Evolutionary conservation across 2,329 filamentous ascomycete genomes (phyloP).

Genomic region (Fusarium robinianum): DNA sequence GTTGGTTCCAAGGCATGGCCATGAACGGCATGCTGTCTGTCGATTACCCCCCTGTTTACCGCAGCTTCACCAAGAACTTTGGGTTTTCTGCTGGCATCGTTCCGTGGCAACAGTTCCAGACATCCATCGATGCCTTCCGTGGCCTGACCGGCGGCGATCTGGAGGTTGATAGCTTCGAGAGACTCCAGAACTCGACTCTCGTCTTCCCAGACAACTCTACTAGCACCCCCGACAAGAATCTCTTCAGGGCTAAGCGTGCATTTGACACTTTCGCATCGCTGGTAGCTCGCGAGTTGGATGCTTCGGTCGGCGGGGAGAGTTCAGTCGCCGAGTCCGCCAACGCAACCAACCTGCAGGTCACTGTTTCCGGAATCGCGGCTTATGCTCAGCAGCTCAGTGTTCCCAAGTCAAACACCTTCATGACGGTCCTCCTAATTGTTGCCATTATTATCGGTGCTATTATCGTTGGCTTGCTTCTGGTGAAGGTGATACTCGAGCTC

Average conservation of each 20-base stretch:
- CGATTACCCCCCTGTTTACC: conserved; percentile 83
- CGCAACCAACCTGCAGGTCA: conserved; percentile 46
- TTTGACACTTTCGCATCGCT: conserved; percentile 53
- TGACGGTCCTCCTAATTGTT: conserved; percentile 89
- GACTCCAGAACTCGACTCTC: conserved; percentile 75
- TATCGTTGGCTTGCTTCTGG: conserved; percentile 80
- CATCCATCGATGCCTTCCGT: conserved; percentile 83
- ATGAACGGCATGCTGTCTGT: conserved; percentile 97
- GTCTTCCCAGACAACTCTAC: conserved; percentile 67
- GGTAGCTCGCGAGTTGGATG: conserved; percentile 56
- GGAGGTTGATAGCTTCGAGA: conserved; percentile 75
- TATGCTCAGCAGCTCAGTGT: conserved; percentile 85
- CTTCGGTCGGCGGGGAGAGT: conserved; percentile 47
- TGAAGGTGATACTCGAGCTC: conserved; percentile 88
- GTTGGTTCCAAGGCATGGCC: conserved; percentile 91
- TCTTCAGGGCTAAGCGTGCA: conserved; percentile 59
- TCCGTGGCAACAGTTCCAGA: conserved; percentile 80
- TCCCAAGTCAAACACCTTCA: conserved; percentile 89
- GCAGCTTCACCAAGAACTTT: conserved; percentile 90
- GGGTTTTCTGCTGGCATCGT: conserved; percentile 86
- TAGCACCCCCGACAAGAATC: conserved; percentile 45
- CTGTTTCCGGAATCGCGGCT: conserved; percentile 76
- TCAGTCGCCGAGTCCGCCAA: conserved; percentile 30
- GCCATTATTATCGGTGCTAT: conserved; percentile 85
- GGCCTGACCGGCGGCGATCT: conserved; percentile 82